Conservation (phyloP, 306 rosid species). For the Crotalaria pallida region DNA sequence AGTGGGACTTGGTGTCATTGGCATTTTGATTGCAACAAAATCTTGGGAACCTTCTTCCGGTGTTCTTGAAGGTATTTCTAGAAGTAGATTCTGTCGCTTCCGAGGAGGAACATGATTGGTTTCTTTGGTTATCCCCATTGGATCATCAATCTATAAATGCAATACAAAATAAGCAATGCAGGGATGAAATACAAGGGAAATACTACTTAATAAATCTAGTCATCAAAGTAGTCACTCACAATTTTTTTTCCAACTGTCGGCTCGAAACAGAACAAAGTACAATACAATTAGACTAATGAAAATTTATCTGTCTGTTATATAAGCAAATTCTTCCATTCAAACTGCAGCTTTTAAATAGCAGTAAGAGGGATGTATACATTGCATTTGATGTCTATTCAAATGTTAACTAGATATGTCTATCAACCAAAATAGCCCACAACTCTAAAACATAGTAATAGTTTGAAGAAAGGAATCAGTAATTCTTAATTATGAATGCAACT, state of each 20-base stretch:
- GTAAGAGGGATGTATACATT: not conserved
- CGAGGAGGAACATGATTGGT: conserved; percentile 48
- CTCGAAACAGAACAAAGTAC: not conserved
- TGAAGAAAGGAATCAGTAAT: not conserved
- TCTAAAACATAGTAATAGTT: not conserved
- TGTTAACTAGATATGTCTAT: not conserved
- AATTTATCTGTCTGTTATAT: not conserved
- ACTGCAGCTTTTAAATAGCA: not conserved
- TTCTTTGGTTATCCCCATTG: conserved; percentile 58
- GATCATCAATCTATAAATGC: conserved; percentile 47
- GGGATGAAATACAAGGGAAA: not conserved
- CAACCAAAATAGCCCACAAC: not conserved
- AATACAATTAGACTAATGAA: not conserved
- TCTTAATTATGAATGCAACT: not conserved
- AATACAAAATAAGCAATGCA: not conserved
- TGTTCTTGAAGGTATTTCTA: conserved; percentile 77
- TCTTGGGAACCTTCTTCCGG: conserved; percentile 47
- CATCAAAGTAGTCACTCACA: not conserved
- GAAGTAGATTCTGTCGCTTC: conserved; percentile 69
- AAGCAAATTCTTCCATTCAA: not conserved
- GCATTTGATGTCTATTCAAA: not conserved
- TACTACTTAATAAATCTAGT: not conserved
- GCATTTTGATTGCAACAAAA: conserved; percentile 63
- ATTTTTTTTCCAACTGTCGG: not conserved
- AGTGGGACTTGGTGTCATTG: conserved; percentile 72